Base-by-base conservation (phyloP, 2,329 filamentous ascomycete species). In the Huntiella bhutanensis region DNA sequence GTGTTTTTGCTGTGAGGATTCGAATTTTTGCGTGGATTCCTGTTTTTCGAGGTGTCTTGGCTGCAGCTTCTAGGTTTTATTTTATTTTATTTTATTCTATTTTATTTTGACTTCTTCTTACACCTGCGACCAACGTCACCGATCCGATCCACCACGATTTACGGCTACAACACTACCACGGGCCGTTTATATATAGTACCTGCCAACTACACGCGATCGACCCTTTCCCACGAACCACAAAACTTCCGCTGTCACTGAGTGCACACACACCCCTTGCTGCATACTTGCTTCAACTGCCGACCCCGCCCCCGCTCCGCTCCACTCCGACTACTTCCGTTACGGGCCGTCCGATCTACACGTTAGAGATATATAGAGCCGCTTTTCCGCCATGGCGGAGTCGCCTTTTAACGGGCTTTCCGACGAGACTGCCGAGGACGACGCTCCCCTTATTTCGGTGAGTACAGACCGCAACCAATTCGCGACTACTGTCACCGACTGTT, bases 361-460 rank as follows among this genome's bases (percentile, higher is more conserved):
- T 6, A 40, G 38, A 13, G 16, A 38, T 15, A 12, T 39, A 16
- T 16, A 35, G 35, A 40, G 22, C 15, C 19, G 7, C 35, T 28
- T 38, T 33, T 40, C 48, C 48, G 42, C 33, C 44, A 49, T 49
- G 48, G 46, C 48, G 48, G 48, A 49, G 48, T 49, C 44, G 48
- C 48, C 48, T 49, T 49, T 49, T 36, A 40, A 46, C 43, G 48
- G 48, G 48, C 40, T 46, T 41, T 49, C 43, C 43, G 48, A 49
- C 33, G 48, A 46, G 34, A 35, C 33, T 36, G 45, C 41, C 44
- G 51, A 51, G 10, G 49, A 52, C 39, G 51, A 51, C 33, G 41
- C 45, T 41, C 49, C 51, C 38, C 35, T 52, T 42, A 51, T 52
- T n/a, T 52, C 49, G 16, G 51, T 52, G 46, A 43, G 51, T 49